A percentile compares a stretch with the other conserved stretches of the same genome.
phyloP scores from a whole-genome alignment of 1,284 basidiomycete genomes.

The Sporisorium graminicola region DNA sequence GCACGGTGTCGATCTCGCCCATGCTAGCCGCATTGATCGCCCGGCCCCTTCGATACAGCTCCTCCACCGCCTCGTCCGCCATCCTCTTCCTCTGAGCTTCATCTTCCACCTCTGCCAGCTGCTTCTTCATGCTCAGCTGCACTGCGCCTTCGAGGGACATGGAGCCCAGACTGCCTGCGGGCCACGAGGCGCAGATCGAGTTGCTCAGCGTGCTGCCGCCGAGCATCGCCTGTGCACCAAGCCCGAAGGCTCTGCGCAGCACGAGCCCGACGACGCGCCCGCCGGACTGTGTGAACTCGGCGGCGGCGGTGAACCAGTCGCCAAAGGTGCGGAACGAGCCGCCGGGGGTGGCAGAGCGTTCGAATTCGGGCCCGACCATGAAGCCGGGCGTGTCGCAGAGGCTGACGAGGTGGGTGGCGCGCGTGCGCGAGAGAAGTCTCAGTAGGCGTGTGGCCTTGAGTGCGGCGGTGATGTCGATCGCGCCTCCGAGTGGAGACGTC shows the following conservation, averaged over 20 bases:
- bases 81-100: constrained; percentile 21
- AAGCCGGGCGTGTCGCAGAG: constrained; percentile 60
- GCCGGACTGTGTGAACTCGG: constrained; percentile 34
- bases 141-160: constrained; percentile 59
- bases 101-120: constrained; percentile 40
- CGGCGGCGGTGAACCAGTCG: constrained; percentile 49
- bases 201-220: constrained; percentile 49
- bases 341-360: constrained; percentile 20
- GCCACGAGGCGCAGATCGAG: constrained; percentile 48
- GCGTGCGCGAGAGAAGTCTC: constrained; percentile 41
- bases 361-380: constrained; percentile 52
- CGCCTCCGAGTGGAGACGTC: constrained; percentile 46
- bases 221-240: constrained; percentile 54
- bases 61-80: constrained; percentile 30
- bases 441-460: constrained; percentile 54
- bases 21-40: constrained; percentile 46
- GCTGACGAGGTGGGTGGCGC: constrained; percentile 35
- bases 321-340: constrained; percentile 51
- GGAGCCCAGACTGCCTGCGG: constrained; percentile 33
- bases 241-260: constrained; percentile 47
- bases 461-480: constrained; percentile 49
- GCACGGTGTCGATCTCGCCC: constrained; percentile 55
- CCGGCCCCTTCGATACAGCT: constrained; percentile 44
- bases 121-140: constrained; percentile 48
- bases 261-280: constrained; percentile 44